Base-by-base conservation (phyloP, 345 rosid species). In the Viola odorata region DNA sequence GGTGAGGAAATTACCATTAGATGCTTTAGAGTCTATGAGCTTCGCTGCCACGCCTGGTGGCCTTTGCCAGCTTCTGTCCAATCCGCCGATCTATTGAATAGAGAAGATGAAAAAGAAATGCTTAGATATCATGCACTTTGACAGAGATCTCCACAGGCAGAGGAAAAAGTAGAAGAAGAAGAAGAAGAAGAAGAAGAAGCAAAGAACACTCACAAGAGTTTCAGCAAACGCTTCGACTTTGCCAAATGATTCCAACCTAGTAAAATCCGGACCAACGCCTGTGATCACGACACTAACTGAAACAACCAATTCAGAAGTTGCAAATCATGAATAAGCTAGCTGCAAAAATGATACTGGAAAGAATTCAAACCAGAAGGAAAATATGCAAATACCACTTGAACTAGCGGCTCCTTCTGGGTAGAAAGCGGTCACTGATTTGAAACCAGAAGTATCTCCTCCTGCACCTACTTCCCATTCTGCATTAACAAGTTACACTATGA, bases 41-140 rank as follows among this genome's bases (percentile, higher is more conserved):
- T 89, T 87, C 47, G 97, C 98, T 10, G 77, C 73, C 7, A 85
- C 95, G 15, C 97, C 98, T 0, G 95, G 82, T 2, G 97, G 91
- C 65, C 79, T 83, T 67, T 79, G 85, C 96, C 97, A 92, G 84
- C 98, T 89, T 75, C 97, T 81, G 57, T 92, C 98, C 78, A 89
- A 70, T 64, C 96, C 97, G 73, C 96, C 75, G 17, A 88, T 91
- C 96, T 86, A 64, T 40, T n/a, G 7, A 40, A 23, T 37, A 54
- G 32, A 60, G 3, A 32, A 5, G 9, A 32, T 5, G 16, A 5
- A 23, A n/a, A 62, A 5, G 32, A n/a, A 62, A 23, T 32, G 37
- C 32, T 23, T 23, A 9, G 55, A 5, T 32, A 54, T 6, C 49
- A 12, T 3, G 61, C 51, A 23, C 13, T 32, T 38, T 9, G 3